Percentiles rank a stretch among this genome's conserved stretches.
phyloP scores from a whole-genome alignment of 768 basidiomycete species.

The Gloeophyllum trabeum region DNA sequence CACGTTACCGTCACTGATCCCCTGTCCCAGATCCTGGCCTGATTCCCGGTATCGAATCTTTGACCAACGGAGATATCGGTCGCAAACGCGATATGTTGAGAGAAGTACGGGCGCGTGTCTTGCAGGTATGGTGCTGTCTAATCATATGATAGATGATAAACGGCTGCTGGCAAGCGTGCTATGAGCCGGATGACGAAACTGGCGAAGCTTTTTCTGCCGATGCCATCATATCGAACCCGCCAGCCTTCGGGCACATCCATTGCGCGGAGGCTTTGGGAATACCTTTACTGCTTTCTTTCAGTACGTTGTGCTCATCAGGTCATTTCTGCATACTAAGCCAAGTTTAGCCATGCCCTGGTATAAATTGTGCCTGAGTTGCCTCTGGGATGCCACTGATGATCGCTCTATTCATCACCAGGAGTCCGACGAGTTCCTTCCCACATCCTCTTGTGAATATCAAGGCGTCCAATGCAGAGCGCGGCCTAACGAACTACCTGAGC shows the following conservation, averaged over 20 bases:
- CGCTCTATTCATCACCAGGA: constrained; percentile 18
- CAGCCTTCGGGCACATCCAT: constrained; percentile 54
- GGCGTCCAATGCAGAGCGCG: constrained; percentile 36
- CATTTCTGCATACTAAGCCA: not conserved
- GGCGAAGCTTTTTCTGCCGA: constrained; percentile 43
- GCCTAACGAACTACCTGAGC: constrained; percentile 46
- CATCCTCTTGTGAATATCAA: constrained; percentile 56
- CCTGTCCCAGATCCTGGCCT: constrained; percentile 42
- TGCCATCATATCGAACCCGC: constrained; percentile 59
- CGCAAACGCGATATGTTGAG: constrained; percentile 47
- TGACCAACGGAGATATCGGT: constrained; percentile 50
- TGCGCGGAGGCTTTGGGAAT: constrained; percentile 55
- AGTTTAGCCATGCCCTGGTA: not conserved
- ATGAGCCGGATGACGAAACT: constrained; percentile 30
- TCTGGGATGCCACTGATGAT: constrained; percentile 4
- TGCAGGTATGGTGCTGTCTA: not conserved
- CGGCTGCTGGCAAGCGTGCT: constrained; percentile 46
- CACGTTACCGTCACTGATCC: not conserved
- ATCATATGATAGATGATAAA: constrained; percentile 35
- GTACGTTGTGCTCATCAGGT: constrained; percentile 20
- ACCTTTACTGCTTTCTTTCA: constrained; percentile 45
- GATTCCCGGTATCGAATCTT: constrained; percentile 43
- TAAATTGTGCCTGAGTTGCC: constrained; percentile 3
- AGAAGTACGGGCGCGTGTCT: constrained; percentile 18
- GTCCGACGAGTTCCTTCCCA: constrained; percentile 40